A percentile compares a stretch with the other conserved stretches of the same genome.
These are phyloP conservation scores for Aechmea fasciata DNA, from an alignment of 176 grass and related monocot species.

Conservation along the genomic window DNA sequence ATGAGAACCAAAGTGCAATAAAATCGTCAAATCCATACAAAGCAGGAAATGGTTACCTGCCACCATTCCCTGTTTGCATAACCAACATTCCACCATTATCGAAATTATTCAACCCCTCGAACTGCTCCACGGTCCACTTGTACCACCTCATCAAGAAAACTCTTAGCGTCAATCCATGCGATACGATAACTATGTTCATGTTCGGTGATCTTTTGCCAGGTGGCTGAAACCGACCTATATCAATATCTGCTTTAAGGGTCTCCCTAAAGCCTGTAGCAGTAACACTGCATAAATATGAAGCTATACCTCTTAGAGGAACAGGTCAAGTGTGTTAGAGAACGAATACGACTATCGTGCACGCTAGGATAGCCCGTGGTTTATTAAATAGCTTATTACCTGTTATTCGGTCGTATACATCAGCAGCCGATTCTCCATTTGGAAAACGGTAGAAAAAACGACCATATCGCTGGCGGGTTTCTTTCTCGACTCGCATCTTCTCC, in stretches of 20 bases:
- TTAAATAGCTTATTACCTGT: conserved; percentile 22
- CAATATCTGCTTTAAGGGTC: conserved; percentile 58
- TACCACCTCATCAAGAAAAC: conserved; percentile 83
- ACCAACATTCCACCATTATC: conserved; percentile 44
- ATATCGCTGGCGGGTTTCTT: conserved; percentile 38
- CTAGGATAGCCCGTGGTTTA: neutral
- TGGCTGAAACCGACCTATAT: conserved; percentile 51
- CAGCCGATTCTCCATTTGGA: conserved; percentile 65
- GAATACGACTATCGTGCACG: neutral
- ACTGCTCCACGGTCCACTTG: conserved; percentile 71
- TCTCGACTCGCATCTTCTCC: conserved; percentile 52
- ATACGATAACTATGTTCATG: conserved; percentile 64
- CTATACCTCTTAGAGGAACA: conserved; percentile 16
- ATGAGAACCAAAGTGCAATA: neutral
- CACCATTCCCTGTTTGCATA: conserved; percentile 51
- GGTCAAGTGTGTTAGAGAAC: conserved; percentile 3
- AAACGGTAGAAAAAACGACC: conserved; percentile 74
- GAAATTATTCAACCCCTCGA: conserved; percentile 49
- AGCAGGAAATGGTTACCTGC: conserved; percentile 22
- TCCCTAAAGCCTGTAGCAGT: conserved; percentile 57
- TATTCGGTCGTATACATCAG: conserved; percentile 72
- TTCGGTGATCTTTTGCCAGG: conserved; percentile 22
- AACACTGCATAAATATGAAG: conserved; percentile 45
- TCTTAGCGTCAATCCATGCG: conserved; percentile 51
- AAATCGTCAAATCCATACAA: neutral